These are phyloP conservation scores for Arthrobotrys megalospora DNA, from an alignment of 2,329 filamentous ascomycete genomes.

Conservation along the genomic window DNA sequence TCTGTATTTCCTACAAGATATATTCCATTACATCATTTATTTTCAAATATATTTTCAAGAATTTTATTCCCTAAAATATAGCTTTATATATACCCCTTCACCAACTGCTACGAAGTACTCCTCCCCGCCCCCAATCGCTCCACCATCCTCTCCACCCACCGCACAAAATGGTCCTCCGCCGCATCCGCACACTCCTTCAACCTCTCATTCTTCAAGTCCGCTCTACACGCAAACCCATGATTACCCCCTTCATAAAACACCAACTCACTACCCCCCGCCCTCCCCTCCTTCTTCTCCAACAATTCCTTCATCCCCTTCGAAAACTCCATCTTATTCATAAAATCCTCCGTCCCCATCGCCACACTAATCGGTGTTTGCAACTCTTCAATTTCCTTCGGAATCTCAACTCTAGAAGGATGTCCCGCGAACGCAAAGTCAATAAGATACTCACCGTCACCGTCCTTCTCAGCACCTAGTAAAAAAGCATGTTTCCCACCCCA, in stretches of 20 bases:
- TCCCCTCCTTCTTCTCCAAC: constrained; percentile 33
- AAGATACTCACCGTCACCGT: constrained; percentile 22
- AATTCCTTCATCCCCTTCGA: constrained; percentile 20
- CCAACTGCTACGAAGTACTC: background rate
- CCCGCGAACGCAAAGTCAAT: constrained; percentile 50
- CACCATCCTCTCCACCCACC: constrained; percentile 43
- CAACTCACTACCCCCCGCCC: constrained; percentile 40
- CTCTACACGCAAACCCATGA: constrained; percentile 55
- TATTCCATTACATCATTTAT: background rate
- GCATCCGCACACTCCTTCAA: constrained; percentile 40
- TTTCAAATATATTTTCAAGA: background rate
- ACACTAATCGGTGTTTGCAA: constrained; percentile 32
- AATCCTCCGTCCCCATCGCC: constrained; percentile 57
- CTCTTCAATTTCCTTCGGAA: constrained; percentile 31
- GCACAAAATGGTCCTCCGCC: constrained; percentile 49
- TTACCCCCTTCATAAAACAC: constrained; percentile 50
- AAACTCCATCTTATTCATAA: constrained; percentile 30
- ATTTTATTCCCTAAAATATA: no score
- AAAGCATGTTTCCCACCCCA: constrained; percentile 56
- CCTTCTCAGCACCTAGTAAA: constrained; percentile 33
- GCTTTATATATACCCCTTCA: no score
- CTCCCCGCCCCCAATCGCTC: constrained; percentile 5
- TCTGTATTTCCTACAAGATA: background rate
- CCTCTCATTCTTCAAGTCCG: constrained; percentile 41
- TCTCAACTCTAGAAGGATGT: constrained; percentile 31